A percentile compares a stretch with the other conserved stretches of the same genome.
Conservation (phyloP, 1,139 yeast species). For the Kodamaea alishanica region DNA sequence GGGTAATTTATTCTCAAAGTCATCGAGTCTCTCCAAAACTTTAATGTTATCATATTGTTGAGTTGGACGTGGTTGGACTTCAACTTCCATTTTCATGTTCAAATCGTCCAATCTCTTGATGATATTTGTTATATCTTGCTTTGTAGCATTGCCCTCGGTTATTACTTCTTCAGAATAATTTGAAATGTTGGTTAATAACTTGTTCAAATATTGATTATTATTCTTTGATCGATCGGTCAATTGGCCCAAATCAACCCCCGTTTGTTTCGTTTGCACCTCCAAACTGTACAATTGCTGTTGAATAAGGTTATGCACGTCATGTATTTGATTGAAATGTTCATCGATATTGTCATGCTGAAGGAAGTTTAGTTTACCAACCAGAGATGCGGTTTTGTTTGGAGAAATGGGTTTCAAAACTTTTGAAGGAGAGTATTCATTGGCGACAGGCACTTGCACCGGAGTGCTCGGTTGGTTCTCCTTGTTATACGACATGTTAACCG, state of each 20-base stretch:
- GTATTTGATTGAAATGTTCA: conserved; percentile 29
- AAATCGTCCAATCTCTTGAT: conserved; percentile 17
- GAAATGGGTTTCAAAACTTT: conserved; percentile 26
- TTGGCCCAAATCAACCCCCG: conserved; percentile 34
- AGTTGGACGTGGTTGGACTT: background rate
- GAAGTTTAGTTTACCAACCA: conserved; percentile 26
- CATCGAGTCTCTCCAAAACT: background rate
- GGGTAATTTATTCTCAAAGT: background rate
- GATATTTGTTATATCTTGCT: conserved; percentile 27
- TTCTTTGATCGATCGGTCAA: conserved; percentile 41
- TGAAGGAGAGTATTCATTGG: conserved; percentile 5
- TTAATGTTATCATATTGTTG: background rate
- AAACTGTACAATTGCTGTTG: conserved; percentile 30
- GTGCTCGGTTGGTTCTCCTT: conserved; percentile 9
- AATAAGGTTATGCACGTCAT: conserved; percentile 25
- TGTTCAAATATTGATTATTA: conserved; percentile 38
- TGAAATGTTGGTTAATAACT: conserved; percentile 31
- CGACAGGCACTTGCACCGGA: conserved; percentile 2
- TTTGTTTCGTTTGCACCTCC: conserved; percentile 36
- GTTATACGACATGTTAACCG: conserved; percentile 8
- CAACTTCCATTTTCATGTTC: conserved; percentile 1
- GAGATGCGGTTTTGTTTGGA: conserved; percentile 21
- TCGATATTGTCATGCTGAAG: conserved; percentile 31
- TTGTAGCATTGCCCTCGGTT: conserved; percentile 38
- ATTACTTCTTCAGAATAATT: conserved; percentile 33